Conservation (phyloP, 345 rosid species). For the Hibiscus mutabilis region DNA sequence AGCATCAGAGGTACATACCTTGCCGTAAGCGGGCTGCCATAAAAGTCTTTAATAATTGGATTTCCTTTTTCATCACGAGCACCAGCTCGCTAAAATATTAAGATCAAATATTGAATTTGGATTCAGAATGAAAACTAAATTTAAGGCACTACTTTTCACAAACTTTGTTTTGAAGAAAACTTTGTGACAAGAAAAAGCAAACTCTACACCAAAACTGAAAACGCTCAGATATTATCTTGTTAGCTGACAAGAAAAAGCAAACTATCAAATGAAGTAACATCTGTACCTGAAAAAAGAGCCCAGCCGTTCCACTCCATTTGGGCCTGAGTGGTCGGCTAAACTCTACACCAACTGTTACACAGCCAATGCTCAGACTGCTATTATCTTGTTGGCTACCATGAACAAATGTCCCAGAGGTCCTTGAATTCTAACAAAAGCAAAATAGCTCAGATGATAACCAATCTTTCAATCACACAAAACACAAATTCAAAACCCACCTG, state of each 20-base stretch:
- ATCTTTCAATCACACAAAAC: constrained; percentile 1
- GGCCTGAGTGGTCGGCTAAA: constrained; percentile 92
- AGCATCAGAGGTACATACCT: constrained; percentile 39
- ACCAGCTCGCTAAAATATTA: constrained; percentile 59
- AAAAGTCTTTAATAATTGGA: constrained; percentile 77
- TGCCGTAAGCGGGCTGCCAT: constrained; percentile 84
- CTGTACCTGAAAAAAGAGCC: constrained; percentile 79
- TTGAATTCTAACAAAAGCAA: constrained; percentile 59
- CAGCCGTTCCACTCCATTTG: constrained; percentile 89
- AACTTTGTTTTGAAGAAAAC: constrained; percentile 1
- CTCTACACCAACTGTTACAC: constrained; percentile 76
- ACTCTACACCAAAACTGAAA: no score
- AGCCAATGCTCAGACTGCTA: constrained; percentile 66
- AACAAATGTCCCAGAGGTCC: constrained; percentile 91
- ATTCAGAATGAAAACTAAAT: constrained; percentile 1
- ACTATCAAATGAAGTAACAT: not conserved
- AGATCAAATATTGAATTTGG: not conserved
- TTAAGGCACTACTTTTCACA: not conserved
- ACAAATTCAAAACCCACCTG: constrained; percentile 45
- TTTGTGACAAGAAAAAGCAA: not conserved
- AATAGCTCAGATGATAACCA: constrained; percentile 17
- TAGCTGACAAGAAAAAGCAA: not conserved
- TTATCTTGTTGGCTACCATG: constrained; percentile 74
- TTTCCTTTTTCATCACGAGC: constrained; percentile 75
- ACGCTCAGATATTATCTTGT: no score